These are phyloP conservation scores for Scheffersomyces amazonensis DNA, from an alignment of 805 yeast species.

Conservation along the genomic window DNA sequence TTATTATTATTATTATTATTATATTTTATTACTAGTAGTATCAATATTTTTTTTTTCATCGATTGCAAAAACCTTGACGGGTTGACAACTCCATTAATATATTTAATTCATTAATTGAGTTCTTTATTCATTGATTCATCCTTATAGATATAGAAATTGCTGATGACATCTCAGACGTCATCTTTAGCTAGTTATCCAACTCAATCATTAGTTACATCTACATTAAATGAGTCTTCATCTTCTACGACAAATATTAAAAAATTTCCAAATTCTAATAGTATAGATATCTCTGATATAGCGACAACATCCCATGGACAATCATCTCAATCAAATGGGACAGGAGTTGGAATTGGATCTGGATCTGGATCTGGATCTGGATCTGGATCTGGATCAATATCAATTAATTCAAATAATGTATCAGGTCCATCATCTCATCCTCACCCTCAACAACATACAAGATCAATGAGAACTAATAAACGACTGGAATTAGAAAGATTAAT, in stretches of 20 bases:
- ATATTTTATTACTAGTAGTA: too few relatives aligned
- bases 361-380: too few relatives aligned
- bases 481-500: constrained; percentile 49
- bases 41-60: too few relatives aligned
- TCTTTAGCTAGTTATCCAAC: not conserved
- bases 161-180: constrained; percentile 1
- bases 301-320: too few relatives aligned
- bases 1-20: too few relatives aligned
- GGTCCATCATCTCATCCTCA: not conserved
- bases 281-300: not conserved
- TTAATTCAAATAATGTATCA: too few relatives aligned
- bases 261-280: not conserved
- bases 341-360: not conserved
- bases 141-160: not conserved
- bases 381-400: not conserved
- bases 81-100: too few relatives aligned
- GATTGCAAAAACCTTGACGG: too few relatives aligned
- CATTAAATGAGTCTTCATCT: not conserved
- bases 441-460: not conserved
- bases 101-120: too few relatives aligned
- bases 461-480: constrained; percentile 16
- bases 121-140: too few relatives aligned
- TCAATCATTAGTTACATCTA: not conserved
- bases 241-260: not conserved
- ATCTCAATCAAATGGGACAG: constrained; percentile 1